Base-by-base conservation (phyloP, 129 eudicot genomes). In the Helichrysum umbraculigerum region DNA sequence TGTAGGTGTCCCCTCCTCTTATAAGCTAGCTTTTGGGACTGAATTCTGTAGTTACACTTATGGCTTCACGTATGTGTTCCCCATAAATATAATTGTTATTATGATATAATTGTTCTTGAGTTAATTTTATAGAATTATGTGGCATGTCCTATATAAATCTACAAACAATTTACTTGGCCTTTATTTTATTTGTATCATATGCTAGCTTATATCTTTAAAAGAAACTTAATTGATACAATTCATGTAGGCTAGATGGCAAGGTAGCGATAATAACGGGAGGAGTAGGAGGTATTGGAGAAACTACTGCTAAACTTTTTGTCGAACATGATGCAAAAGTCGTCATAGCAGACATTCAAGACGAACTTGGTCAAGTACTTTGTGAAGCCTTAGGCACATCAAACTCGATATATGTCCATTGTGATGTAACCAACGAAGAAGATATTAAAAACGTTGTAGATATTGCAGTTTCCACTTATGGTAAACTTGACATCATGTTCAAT, bases 291-390 rank as follows among this genome's bases (percentile, higher is more conserved):
- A 75, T 88, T 10, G 92, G 92, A 2, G 81, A 83, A 67, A 73
- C 62, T 76, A 74, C 84, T 0, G 89, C 89, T 0, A 85, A 76
- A 12, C 71, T 81, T 20, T 85, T 88, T 68, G 69, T 82, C 11
- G 70, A 81, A 72, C 82, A 86, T 7, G 93, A 90, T 0, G 93
- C 93, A 9, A 88, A 88, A 56, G 77, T 88, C 4, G 84, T 78
- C 7, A 75, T 85, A 4, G 92, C 86, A 12, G 94, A 88, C 42
- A 67, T 86, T 19, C 94, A 88, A 84, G 91, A 86, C 51, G 68
- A 84, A 30, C 80, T 84, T 10, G 94, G 94, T 33, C 83, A 59
- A 41, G 32, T 79, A 0, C 78, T 84, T 20, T 72, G 56, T 10
- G 79, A 88, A 6, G 14, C 83, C 64, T 63, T 83, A 4, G 90